Evolutionary conservation across 371 early-diverging fungal genomes (phyloP).

Genomic region (Mucor sp.): DNA sequence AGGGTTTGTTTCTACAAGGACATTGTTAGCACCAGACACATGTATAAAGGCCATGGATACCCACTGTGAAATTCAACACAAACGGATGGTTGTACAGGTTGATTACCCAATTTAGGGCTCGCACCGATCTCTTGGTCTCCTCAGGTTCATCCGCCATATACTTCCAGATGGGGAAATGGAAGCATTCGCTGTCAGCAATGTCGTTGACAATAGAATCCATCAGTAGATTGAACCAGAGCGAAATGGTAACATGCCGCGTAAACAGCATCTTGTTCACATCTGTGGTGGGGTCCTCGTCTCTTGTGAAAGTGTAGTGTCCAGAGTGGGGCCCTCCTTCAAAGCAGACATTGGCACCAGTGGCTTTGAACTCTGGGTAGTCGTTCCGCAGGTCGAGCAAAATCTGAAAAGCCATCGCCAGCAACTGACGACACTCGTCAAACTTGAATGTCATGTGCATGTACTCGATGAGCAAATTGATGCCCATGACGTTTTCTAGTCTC

Average conservation of each 20-base stretch:
- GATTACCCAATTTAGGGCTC: conserved; percentile 2
- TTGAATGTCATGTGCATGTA: conserved; percentile 17
- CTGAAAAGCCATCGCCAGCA: conserved; percentile 10
- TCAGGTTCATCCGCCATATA: conserved; percentile 7
- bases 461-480: conserved; percentile 5
- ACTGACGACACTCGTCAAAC: conserved; percentile 3
- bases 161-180: not conserved
- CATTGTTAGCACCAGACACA: not conserved
- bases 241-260: not conserved
- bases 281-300: not conserved
- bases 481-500: conserved; percentile 19
- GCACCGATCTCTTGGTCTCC: not conserved
- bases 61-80: conserved; percentile 2
- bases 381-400: conserved; percentile 14
- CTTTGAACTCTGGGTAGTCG: not conserved
- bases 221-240: not conserved
- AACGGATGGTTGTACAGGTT: conserved; percentile 7
- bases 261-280: conserved; percentile 6
- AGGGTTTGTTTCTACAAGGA: not conserved
- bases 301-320: not conserved
- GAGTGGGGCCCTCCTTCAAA: not conserved
- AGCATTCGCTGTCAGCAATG: not conserved
- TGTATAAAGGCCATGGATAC: not conserved
- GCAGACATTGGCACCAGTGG: not conserved
- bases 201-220: conserved; percentile 1